Conservation (phyloP, 805 yeast genomes). For the Sugiyamaella mastotermitis region DNA sequence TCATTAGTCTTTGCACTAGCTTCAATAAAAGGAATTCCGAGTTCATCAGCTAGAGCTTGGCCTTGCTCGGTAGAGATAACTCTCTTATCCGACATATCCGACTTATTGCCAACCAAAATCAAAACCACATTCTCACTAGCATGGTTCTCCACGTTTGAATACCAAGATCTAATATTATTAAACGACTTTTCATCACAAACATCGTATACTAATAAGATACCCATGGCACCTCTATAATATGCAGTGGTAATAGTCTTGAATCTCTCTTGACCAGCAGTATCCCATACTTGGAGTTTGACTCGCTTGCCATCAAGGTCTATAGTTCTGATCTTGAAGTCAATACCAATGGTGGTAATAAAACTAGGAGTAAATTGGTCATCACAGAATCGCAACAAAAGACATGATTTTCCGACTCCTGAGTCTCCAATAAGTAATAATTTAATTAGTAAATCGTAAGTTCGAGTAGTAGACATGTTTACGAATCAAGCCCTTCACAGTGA, state of each 20-base stretch:
- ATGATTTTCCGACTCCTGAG: conserved; percentile 59
- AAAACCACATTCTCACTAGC: conserved; percentile 95
- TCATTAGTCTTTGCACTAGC: conserved; percentile 93
- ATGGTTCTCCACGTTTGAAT: conserved; percentile 89
- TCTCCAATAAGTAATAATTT: conserved; percentile 91
- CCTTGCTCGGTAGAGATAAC: conserved; percentile 89
- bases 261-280: conserved; percentile 98
- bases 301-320: conserved; percentile 89
- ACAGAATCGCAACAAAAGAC: conserved; percentile 85
- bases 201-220: conserved; percentile 93
- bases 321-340: conserved; percentile 95
- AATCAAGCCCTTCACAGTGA: too few species aligned
- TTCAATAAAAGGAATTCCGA: conserved; percentile 88
- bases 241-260: conserved; percentile 97
- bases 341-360: conserved; percentile 96
- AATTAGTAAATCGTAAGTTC: conserved; percentile 79
- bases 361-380: conserved; percentile 96
- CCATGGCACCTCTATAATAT: conserved; percentile 98
- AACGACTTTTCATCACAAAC: conserved; percentile 96
- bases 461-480: conserved; percentile 22
- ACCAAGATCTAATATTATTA: conserved; percentile 92
- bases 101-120: conserved; percentile 91
- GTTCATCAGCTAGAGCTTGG: conserved; percentile 75
- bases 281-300: conserved; percentile 96
- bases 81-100: conserved; percentile 83